Base-by-base conservation (phyloP, 116 monocot species). In the Posidonia oceanica region DNA sequence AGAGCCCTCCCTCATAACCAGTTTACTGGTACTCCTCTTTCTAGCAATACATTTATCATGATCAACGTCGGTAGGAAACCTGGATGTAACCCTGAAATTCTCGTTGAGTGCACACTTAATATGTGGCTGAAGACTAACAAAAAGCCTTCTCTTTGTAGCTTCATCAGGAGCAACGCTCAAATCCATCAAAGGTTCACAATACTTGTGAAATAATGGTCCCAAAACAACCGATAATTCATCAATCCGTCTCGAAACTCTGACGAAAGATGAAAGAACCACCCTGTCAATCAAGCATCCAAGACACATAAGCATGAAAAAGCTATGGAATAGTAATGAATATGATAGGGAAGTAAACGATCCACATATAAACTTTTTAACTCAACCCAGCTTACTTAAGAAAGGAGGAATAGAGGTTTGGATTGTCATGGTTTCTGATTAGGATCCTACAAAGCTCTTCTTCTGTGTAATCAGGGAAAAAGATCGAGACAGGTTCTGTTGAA, bases 401-500 rank as follows among this genome's bases (percentile, higher is more conserved):
- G 11, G 80, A 85, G 10, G 83, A 83, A 67, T 92, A 98, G 2
- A 98, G 77, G 59, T 87, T 77, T 5, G 83, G 80, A 69, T 92
- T 89, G 10, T 52, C 70, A 63, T 82, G 87, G 37, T 84, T 87
- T 64, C 72, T 80, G 80, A 86, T 84, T 8, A 98, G 76, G 17
- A 98, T 90, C 63, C 42, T 56, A 57, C 75, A 79, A 54, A 90
- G 73, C 54, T 98, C 87, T 15, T 90, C 87, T 48, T 85, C 77
- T 7, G 85, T 74, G 70, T 98, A 98, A 75, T 87, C 82, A 3
- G 98, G 84, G 67, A 98, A 98, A 61, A 82, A 81, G 8, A 98
- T 71, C 8, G 66, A 29, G 53, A 84, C 52, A 0, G 89, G 87
- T 53, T 87, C 85, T 0, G 77, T 68, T 2, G 87, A 90, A 42